Evolutionary conservation across 768 basidiomycete species (phyloP).

Genomic region (Rhizopogon vinicolor): DNA sequence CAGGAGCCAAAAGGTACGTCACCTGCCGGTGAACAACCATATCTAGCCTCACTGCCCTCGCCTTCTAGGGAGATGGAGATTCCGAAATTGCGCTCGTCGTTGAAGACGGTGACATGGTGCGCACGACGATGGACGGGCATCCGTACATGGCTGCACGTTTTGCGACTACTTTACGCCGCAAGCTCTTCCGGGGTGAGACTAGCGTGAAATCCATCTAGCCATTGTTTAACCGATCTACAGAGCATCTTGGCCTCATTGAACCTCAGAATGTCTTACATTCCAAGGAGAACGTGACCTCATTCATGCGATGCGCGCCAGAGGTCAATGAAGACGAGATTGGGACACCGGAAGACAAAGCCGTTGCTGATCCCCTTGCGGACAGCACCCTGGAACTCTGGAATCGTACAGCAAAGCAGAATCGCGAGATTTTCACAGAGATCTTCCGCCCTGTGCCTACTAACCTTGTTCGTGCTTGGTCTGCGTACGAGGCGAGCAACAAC

Average conservation of each 20-base stretch:
- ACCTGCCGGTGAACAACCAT: not conserved
- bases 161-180: constrained; percentile 78
- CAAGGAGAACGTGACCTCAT: constrained; percentile 39
- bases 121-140: constrained; percentile 73
- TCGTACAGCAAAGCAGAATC: constrained; percentile 71
- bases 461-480: constrained; percentile 70
- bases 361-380: constrained; percentile 78
- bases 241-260: constrained; percentile 82
- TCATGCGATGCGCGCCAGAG: constrained; percentile 78
- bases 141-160: constrained; percentile 72
- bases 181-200: constrained; percentile 69
- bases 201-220: constrained; percentile 4
- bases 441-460: constrained; percentile 89
- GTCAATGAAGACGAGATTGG: constrained; percentile 64
- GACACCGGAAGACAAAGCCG: constrained; percentile 53
- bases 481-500: constrained; percentile 58
- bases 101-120: constrained; percentile 80
- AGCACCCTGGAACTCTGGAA: constrained; percentile 55
- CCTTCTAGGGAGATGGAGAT: constrained; percentile 76
- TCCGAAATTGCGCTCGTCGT: constrained; percentile 93
- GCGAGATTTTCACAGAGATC: constrained; percentile 81
- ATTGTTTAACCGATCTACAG: constrained; percentile 31
- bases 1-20: constrained; percentile 65
- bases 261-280: constrained; percentile 52
- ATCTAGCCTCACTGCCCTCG: not conserved